These are phyloP conservation scores for Ophiostoma ulmi DNA, from an alignment of 2,329 filamentous ascomycete species.

Conservation along the genomic window DNA sequence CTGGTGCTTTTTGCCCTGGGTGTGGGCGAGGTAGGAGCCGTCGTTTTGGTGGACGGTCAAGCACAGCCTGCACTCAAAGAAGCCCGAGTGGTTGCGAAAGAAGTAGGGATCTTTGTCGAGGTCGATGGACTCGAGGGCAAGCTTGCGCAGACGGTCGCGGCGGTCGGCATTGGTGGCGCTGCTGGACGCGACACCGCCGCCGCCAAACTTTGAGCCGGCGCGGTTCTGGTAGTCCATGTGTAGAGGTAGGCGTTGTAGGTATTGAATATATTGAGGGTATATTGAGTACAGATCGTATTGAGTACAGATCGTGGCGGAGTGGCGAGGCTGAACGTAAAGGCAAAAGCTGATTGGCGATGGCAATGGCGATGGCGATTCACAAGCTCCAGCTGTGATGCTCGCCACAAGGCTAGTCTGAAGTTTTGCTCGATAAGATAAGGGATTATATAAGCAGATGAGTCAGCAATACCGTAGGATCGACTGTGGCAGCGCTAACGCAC, in stretches of 20 bases:
- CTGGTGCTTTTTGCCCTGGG: conserved; percentile 97
- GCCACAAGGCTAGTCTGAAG: not conserved
- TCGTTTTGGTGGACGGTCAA: conserved; percentile 98
- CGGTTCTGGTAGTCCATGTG: conserved; percentile 80
- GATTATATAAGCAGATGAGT: conserved; percentile 7
- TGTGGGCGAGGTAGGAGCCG: conserved; percentile 96
- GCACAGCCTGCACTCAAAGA: conserved; percentile 95
- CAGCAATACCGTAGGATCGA: not conserved
- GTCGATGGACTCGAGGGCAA: conserved; percentile 97
- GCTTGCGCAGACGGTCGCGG: conserved; percentile 92
- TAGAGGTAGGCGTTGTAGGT: not conserved
- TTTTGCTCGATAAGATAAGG: conserved; percentile 10
- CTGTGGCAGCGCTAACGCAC: conserved; percentile 2
- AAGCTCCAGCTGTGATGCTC: not conserved
- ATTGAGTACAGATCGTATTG: not conserved
- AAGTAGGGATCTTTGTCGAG: conserved; percentile 99
- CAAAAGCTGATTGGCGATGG: not conserved
- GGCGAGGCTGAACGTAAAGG: not conserved
- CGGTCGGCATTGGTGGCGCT: conserved; percentile 94
- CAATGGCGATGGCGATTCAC: not conserved
- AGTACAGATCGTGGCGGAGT: not conserved
- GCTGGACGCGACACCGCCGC: conserved; percentile 90
- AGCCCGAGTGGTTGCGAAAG: conserved; percentile 99
- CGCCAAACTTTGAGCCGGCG: conserved; percentile 94
- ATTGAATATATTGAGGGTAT: not conserved